A percentile compares a stretch with the other conserved stretches of the same genome.
phyloP scores from a whole-genome alignment of 768 basidiomycete genomes.

The Leucocoprinus leucothites region DNA sequence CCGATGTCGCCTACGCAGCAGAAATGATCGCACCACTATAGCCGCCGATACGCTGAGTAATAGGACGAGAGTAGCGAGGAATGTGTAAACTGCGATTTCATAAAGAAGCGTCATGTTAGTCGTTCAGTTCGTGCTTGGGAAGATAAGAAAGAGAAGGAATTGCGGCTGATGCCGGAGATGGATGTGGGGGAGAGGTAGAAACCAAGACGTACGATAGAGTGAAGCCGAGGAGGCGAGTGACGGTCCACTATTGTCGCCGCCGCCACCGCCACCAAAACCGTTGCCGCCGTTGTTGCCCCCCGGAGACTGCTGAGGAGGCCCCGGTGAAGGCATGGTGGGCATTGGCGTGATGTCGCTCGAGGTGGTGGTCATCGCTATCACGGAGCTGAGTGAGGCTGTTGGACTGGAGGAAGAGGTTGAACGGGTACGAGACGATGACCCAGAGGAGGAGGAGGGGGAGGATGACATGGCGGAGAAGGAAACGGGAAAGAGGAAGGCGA shows the following conservation, averaged over 20 bases:
- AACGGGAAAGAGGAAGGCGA: neutral
- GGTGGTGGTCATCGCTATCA: no score
- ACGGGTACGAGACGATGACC: neutral
- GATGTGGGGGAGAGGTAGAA: neutral
- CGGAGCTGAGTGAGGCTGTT: constrained; percentile 5
- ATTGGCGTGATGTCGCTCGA: no score
- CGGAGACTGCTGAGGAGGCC: no score
- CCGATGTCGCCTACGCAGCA: constrained; percentile 61
- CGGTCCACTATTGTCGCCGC: constrained; percentile 1
- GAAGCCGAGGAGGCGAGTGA: constrained; percentile 25
- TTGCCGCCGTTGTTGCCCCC: neutral
- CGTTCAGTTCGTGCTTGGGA: neutral
- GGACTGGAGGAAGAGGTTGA: no score
- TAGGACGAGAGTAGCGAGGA: constrained; percentile 64
- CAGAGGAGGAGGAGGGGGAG: constrained; percentile 3
- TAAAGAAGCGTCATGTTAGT: constrained; percentile 9
- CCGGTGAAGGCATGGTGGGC: no score
- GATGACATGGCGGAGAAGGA: neutral
- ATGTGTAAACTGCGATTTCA: constrained; percentile 38
- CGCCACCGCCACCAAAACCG: neutral
- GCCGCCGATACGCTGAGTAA: constrained; percentile 65
- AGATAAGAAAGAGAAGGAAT: neutral
- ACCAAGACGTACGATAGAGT: constrained; percentile 27
- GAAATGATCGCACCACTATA: constrained; percentile 61
- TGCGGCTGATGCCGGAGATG: neutral